Evolutionary conservation across 2,329 filamentous ascomycete species (phyloP), one percentile per base, ranked within the genome.

Genomic region (Cadophora sp.): DNA sequence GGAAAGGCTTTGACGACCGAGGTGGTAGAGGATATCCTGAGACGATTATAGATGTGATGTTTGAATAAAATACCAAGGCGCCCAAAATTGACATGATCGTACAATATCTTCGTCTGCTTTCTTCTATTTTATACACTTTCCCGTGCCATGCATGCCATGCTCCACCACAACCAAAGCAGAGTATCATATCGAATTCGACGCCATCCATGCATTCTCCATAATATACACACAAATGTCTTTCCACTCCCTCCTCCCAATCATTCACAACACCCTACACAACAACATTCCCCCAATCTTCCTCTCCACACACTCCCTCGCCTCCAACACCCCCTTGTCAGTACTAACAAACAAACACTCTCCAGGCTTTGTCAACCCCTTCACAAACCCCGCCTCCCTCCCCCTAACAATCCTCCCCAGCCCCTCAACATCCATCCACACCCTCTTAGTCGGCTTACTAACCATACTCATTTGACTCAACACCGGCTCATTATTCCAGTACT

Each of bases 21-120:
- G 82, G 93, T 98, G 37, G 84, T 97, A 58, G 86, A 92, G 76
- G 95, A 98, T 81, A 91, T 98, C 62, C 85, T 97, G 73, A 92
- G 85, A 84, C 89, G 92, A 77, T 80, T 97, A 81, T 97, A 91
- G 73, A 68, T 69, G 43, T 64, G 56, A 51, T 59, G 43, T 51
- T 14, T 62, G 56, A 22, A 58, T 65, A 65, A 46, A 16, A 46
- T 62, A 64, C 26, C 31, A 55, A 53, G 37, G 27, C 26, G 14
- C 11, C 27, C 19, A 11, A 62, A 62, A 62, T 29, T 62, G 26
- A 29, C 37, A 62, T 62, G 59, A 62, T 62, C 40, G 19, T 48
- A 62, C 59, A 50, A 62, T 50, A 24, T 62, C 26, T 46, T 62
- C 4, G 1, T n/a, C 22, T 46, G 29, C 55, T 19, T 60, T 22